phyloP scores from a whole-genome alignment of 75 land plant species.

The Cunninghamia lanceolata region DNA sequence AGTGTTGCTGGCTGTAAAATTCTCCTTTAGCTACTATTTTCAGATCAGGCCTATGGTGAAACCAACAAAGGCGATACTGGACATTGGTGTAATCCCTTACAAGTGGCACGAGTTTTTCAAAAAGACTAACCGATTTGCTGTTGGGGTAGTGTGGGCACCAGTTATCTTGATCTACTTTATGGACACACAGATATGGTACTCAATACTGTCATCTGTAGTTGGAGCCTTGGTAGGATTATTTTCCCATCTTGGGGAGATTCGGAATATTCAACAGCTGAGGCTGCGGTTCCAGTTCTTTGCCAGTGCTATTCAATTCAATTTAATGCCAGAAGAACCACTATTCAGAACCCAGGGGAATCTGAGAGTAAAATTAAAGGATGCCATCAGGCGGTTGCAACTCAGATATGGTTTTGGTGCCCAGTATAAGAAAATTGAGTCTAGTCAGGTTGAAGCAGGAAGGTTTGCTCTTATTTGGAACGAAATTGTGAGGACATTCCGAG shows the following conservation, averaged over 20 bases:
- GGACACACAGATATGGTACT: conserved; percentile 94
- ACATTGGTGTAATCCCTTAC: conserved; percentile 24
- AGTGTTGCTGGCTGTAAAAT: conserved; percentile 54
- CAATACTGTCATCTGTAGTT: conserved; percentile 69
- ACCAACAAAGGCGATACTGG: conserved; percentile 47
- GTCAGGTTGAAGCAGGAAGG: conserved; percentile 66
- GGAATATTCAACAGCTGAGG: conserved; percentile 74
- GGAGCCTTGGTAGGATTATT: conserved; percentile 89
- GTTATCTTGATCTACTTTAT: conserved; percentile 80
- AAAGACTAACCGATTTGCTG: conserved; percentile 59
- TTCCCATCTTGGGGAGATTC: conserved; percentile 89
- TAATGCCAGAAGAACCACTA: conserved; percentile 82
- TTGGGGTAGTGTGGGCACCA: conserved; percentile 63
- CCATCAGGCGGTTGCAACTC: conserved; percentile 63
- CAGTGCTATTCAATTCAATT: conserved; percentile 87
- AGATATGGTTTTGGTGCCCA: conserved; percentile 80
- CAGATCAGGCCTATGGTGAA: conserved; percentile 69
- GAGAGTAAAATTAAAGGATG: conserved; percentile 53
- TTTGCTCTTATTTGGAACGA: conserved; percentile 91
- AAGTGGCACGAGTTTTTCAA: conserved; percentile 62
- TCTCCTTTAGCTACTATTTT: conserved; percentile 72
- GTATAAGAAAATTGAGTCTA: conserved; percentile 65
- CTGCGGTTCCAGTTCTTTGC: conserved; percentile 93
- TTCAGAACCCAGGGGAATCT: conserved; percentile 36
- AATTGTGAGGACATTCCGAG: conserved; percentile 63